Base-by-base conservation (phyloP, 1,284 basidiomycete species). In the Apiotrichum domesticum region DNA sequence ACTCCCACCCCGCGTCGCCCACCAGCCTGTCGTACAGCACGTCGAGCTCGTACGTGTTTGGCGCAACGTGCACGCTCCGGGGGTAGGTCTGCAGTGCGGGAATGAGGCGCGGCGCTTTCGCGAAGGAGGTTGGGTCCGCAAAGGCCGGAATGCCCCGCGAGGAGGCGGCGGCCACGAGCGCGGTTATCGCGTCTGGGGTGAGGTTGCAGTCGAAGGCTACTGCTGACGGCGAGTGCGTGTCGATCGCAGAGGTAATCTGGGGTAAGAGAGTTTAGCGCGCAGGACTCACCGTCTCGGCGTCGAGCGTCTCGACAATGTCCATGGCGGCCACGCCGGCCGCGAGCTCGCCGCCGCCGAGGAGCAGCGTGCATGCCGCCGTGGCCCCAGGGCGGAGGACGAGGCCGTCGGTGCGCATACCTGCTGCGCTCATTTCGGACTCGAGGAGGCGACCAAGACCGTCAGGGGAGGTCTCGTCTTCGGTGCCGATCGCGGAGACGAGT, bases 311-410 rank as follows among this genome's bases (percentile, higher is more conserved):
- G 7, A 85, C 83, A 43, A 92, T 85, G 42, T 80, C 82, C 89
- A 98, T 97, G 72, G 97, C 94, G 5, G 94, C 91, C 5, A 98
- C 84, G 6, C 96, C 96, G 15, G 83, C 83, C 2, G 87, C 79
- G 9, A 98, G 80, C 54, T 84, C 82, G 0, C 93, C 92, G 9
- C 79, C 71, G 68, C 92, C 87, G 45, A 98, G 77, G 41, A 92
- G 78, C 78, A 97, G 84, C 63, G 87, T 91, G 76, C 93, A 95
- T 6, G 89, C 85, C 0, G 93, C 85, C 15, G 88, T 88, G 14
- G 73, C 68, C 6, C 77, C 69, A 4, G 69, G 7, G 2, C 35
- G 41, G 10, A 49, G 32, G 2, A 88, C 66, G 11, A 98, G 76
- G 0, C 93, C 95, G 72, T 96, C 91, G 0, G 80, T 83, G 32